phyloP scores from a whole-genome alignment of 768 basidiomycete species.

The Boletus tomentosulus region DNA sequence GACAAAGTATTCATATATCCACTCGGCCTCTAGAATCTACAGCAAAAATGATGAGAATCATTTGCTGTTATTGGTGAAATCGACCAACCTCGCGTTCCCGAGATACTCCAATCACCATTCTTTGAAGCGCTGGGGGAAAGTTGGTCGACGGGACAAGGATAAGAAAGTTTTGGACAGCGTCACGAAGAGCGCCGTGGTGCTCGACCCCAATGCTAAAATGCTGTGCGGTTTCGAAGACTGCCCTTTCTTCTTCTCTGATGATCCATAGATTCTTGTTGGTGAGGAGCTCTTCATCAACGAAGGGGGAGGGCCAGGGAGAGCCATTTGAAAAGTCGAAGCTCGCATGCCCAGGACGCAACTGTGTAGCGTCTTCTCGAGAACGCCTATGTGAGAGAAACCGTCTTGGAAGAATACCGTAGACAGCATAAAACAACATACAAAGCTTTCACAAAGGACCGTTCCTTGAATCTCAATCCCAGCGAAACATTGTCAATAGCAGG shows the following conservation, averaged over 20 bases:
- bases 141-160: constrained; percentile 21
- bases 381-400: background rate
- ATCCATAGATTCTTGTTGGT: constrained; percentile 14
- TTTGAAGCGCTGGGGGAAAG: constrained; percentile 13
- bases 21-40: constrained; percentile 4
- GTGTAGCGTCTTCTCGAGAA: background rate
- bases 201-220: background rate
- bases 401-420: background rate
- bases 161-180: constrained; percentile 9
- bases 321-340: too few relatives aligned
- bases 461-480: constrained; percentile 14
- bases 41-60: background rate
- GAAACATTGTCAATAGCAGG: constrained; percentile 3
- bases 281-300: background rate
- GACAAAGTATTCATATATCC: constrained; percentile 18
- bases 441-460: constrained; percentile 18
- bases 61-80: background rate
- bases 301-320: background rate
- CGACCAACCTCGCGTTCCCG: background rate
- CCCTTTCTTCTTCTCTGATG: constrained; percentile 15
- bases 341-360: background rate
- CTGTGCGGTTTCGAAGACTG: constrained; percentile 14
- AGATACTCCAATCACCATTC: background rate
- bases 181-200: background rate
- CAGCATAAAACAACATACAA: background rate